A percentile compares a stretch with the other conserved stretches of the same genome.
Evolutionary conservation across 2,329 filamentous ascomycete genomes (phyloP).

Genomic region (Colletotrichum gigasporum): DNA sequence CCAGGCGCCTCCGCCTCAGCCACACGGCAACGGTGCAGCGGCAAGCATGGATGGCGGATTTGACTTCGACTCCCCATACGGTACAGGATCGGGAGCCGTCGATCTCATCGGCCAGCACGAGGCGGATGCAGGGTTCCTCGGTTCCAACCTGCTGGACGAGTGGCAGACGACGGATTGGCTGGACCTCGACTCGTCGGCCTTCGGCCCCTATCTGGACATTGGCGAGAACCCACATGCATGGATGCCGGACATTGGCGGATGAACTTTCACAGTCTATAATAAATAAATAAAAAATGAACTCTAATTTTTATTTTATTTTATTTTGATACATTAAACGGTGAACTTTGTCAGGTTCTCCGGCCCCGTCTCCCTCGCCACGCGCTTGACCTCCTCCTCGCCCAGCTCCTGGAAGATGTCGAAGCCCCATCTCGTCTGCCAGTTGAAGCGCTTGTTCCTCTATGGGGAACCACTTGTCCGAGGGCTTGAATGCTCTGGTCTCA

Average conservation of each 20-base stretch:
- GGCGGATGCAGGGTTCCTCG: conserved; percentile 4
- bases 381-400: conserved; percentile 46
- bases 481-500: conserved; percentile 55
- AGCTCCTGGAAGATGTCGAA: conserved; percentile 55
- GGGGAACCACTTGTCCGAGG: conserved; percentile 55
- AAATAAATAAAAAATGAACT: too few relatives aligned
- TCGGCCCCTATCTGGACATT: conserved; percentile 33
- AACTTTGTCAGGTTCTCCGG: conserved; percentile 48
- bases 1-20: neutral
- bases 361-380: conserved; percentile 42
- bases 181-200: conserved; percentile 37
- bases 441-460: conserved; percentile 54
- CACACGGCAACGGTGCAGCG: neutral
- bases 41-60: neutral
- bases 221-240: conserved; percentile 23
- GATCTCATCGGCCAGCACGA: conserved; percentile 15
- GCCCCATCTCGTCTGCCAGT: conserved; percentile 52
- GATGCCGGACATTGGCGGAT: conserved; percentile 29
- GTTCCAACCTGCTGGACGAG: conserved; percentile 31
- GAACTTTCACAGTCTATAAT: neutral
- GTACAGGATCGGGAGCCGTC: neutral
- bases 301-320: too few relatives aligned
- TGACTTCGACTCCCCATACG: conserved; percentile 9
- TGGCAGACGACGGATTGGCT: conserved; percentile 44
- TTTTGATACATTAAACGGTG: conserved; percentile 34